Conservation (phyloP, 306 rosid genomes). For the Nissolia schottii region DNA sequence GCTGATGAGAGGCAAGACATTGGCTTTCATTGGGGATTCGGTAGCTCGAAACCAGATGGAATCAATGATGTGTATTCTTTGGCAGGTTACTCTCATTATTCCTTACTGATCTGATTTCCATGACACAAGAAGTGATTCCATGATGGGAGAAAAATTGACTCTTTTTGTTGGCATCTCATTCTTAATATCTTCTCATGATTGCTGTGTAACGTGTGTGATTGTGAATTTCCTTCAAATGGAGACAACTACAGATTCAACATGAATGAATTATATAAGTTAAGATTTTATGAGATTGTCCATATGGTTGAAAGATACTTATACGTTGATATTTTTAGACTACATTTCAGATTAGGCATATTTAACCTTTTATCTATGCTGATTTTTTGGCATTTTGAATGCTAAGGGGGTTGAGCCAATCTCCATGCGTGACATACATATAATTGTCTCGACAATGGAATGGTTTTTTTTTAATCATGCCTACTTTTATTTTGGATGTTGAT, state of each 20-base stretch:
- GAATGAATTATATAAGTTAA: background rate
- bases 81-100: constrained; percentile 63
- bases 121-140: constrained; percentile 8
- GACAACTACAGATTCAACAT: background rate
- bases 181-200: background rate
- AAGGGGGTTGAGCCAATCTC: background rate
- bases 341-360: background rate
- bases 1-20: constrained; percentile 91
- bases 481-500: background rate
- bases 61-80: constrained; percentile 80
- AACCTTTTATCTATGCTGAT: background rate
- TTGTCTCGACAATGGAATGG: background rate
- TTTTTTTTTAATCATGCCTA: background rate
- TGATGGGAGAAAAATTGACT: background rate
- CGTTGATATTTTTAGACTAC: background rate
- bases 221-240: background rate
- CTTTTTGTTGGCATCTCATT: background rate
- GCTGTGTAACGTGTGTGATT: background rate
- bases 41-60: constrained; percentile 99
- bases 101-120: constrained; percentile 23
- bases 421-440: background rate
- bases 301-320: background rate
- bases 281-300: background rate
- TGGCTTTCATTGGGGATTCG: constrained; percentile 95
- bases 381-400: background rate